Evolutionary conservation across 768 basidiomycete species (phyloP).

Genomic region (Lentinus tigrinus): DNA sequence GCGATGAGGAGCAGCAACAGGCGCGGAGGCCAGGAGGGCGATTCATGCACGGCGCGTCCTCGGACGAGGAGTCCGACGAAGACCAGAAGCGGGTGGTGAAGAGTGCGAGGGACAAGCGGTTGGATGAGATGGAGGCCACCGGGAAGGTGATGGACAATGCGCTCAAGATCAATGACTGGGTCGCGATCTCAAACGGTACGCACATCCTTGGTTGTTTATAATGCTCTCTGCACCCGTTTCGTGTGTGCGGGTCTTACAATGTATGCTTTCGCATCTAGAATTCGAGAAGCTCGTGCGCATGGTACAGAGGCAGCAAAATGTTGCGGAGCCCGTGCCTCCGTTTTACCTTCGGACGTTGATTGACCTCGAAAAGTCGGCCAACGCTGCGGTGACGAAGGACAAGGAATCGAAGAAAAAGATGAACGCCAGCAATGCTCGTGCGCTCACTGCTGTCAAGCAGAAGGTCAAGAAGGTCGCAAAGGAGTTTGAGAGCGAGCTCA

Average conservation of each 20-base stretch:
- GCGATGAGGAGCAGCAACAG: conserved; percentile 38
- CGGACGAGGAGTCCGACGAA: conserved; percentile 60
- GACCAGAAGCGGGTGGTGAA: conserved; percentile 71
- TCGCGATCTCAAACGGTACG: conserved; percentile 82
- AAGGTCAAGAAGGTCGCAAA: conserved; percentile 90
- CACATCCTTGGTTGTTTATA: not conserved
- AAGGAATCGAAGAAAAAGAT: conserved; percentile 96
- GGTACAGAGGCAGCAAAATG: conserved; percentile 83
- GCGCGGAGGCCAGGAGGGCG: conserved; percentile 36
- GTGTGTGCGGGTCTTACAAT: not conserved
- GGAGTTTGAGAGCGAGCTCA: conserved; percentile 82
- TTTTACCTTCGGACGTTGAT: conserved; percentile 77
- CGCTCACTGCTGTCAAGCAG: conserved; percentile 97
- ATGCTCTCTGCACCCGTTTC: not conserved
- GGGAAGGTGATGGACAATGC: conserved; percentile 93
- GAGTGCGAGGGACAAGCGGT: conserved; percentile 87
- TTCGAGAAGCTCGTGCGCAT: conserved; percentile 94
- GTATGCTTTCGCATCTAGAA: conserved; percentile 48
- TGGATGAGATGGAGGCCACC: conserved; percentile 93
- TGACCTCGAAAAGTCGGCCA: conserved; percentile 76
- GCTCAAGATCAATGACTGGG: conserved; percentile 96
- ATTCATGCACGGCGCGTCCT: conserved; percentile 46
- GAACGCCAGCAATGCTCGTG: conserved; percentile 91
- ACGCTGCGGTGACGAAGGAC: conserved; percentile 73
- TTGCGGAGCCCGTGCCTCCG: conserved; percentile 82